Base-by-base conservation (phyloP, 805 yeast species). In the Ogataea kodamae region DNA sequence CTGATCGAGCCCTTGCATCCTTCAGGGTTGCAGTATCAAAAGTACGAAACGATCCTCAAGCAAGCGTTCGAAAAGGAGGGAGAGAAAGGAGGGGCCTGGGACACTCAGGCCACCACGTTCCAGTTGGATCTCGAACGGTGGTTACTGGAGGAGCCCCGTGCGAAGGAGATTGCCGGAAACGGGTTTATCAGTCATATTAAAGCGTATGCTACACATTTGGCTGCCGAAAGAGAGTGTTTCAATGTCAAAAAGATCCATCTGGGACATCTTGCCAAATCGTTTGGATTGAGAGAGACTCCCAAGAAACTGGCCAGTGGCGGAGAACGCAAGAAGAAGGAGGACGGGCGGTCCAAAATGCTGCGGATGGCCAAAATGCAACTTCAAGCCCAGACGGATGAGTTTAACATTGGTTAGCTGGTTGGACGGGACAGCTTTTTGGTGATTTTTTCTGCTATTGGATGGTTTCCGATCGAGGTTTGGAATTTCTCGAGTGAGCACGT, bases 261-360 rank as follows among this genome's bases (percentile, higher is more conserved):
- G 46, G 99, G 99, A 18, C 99, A 92, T 65, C 65, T 94, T 50
- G 97, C 97, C 13, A 92, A 92, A 57, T 74, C 92, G 44, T 94
- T 94, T 59, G 99, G 90, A 2, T 66, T 92, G 33, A 77, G 99
- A 61, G 98, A 92, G 50, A 81, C 95, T 6, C 99, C 99, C 18
- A 87, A 83, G 65, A 76, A 74, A 48, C 67, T 83, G 53, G 87
- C 89, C 19, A 59, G 62, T 21, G 54, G 59, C 11, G 57, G 50
- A 15, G 51, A 51, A 27, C 68, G 67, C 46, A 59, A 65, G 37
- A 67, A 65, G 52, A 78, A 77, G 50, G 84, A 79, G 52, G 81
- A 79, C 55, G 77, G 84, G 1, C 76, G 75, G 55, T 77, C 76
- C 51, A 79, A 76, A 55, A 74, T 87, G 88, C 67, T 82, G 50